Conservation (phyloP, 257 asterid genomes). For the Petunia secreta region DNA sequence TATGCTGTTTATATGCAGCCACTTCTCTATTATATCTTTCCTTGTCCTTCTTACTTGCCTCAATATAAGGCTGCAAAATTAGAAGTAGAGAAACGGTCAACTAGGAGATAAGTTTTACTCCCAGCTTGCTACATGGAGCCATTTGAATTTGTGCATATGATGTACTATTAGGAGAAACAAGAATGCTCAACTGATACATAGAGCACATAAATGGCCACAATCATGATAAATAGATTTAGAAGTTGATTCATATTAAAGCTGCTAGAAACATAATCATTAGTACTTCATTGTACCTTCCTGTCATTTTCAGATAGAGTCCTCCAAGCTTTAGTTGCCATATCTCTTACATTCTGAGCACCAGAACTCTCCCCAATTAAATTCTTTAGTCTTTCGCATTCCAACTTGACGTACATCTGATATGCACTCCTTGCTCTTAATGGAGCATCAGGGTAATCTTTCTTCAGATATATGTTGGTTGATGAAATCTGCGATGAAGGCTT, state of each 20-base stretch:
- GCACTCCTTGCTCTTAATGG: constrained; percentile 62
- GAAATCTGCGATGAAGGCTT: constrained; percentile 28
- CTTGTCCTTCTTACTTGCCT: constrained; percentile 65
- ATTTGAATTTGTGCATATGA: neutral
- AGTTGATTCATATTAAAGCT: neutral
- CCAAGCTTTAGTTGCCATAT: constrained; percentile 60
- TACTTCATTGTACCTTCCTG: constrained; percentile 47
- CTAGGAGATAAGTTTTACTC: neutral
- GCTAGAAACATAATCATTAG: neutral
- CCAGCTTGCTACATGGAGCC: neutral
- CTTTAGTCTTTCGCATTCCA: constrained; percentile 58
- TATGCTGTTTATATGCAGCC: constrained; percentile 39
- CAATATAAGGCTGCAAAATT: constrained; percentile 59
- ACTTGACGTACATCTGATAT: constrained; percentile 58
- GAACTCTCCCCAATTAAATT: constrained; percentile 46
- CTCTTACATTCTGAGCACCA: constrained; percentile 40
- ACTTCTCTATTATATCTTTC: constrained; percentile 59
- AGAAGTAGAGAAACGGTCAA: neutral
- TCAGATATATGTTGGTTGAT: constrained; percentile 28
- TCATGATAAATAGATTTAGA: neutral
- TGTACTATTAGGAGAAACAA: neutral
- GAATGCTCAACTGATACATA: neutral
- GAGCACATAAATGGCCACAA: neutral
- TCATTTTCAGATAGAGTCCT: constrained; percentile 50
- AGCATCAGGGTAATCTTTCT: constrained; percentile 30